Evolutionary conservation across 106 monocot genomes (phyloP), one percentile per base, ranked within the genome.

Genomic region (Cymbidium sinense): DNA sequence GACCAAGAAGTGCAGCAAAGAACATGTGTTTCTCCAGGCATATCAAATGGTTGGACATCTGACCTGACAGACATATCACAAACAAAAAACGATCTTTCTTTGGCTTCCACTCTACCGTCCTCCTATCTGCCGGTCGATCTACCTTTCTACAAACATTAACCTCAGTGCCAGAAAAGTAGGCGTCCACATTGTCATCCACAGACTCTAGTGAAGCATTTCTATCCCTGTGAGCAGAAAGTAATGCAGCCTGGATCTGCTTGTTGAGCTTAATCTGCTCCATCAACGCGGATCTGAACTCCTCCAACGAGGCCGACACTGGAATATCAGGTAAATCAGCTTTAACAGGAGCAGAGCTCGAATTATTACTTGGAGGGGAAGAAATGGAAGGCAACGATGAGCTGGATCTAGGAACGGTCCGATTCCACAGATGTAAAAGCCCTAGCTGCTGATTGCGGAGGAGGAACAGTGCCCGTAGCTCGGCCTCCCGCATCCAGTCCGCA

Each of bases 11-110:
- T 1, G 98, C 98, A 1, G 98, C 92, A 55, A 94, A 84, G 78
- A 99, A 94, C 98, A 99, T 99, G 75, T 99, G 98, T 82, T 99
- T 99, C 87, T 99, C 90, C 65, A 99, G 79, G 80, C 98, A 99
- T 50, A 94, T 94, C 77, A 99, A 79, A 76, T 99, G 98, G 86
- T 99, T 99, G 18, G 98, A 94, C 90, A 99, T 99, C 75, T 99
- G 98, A 9, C 98, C 98, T 6, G 94, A 90, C 21, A 90, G 20
- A 47, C 98, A 99, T n/a, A 99, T 90, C 5, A 88, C 94, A 12
- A 99, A 84, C 83, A 99, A 79, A 77, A 77, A 99, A 21, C 87
- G 73, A 47, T 99, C 80, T 70, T 89, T 87, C 83, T 85, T 90
- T 5, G 98, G 98, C 18, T 84, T 87, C 98, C 98, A 99, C 75